These are phyloP conservation scores for Sugiyamaella pinicola DNA, from an alignment of 1,139 yeast genomes.

Conservation along the genomic window DNA sequence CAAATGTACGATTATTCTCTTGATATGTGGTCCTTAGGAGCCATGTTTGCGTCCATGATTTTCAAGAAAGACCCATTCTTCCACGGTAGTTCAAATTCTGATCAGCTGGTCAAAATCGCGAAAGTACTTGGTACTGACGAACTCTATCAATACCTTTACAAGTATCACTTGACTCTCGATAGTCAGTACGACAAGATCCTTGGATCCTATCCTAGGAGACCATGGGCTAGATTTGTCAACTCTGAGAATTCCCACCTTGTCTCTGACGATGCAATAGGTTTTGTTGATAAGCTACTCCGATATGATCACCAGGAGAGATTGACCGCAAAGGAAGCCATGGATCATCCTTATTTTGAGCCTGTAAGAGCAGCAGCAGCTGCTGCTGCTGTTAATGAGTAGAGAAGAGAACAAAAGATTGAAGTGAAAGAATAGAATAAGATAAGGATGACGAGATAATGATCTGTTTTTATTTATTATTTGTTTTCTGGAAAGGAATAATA, in stretches of 20 bases:
- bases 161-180: slow-evolving; percentile 75
- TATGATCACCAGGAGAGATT: slow-evolving; percentile 95
- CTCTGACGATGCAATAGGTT: slow-evolving; percentile 72
- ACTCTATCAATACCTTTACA: slow-evolving; percentile 68
- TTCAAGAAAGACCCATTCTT: slow-evolving; percentile 96
- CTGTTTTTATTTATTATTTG: neutral
- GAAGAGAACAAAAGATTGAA: neutral
- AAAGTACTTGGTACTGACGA: slow-evolving; percentile 91
- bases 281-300: slow-evolving; percentile 77
- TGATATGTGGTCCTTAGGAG: slow-evolving; percentile 96
- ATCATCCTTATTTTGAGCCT: slow-evolving; percentile 68
- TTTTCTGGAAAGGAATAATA: neutral
- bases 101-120: slow-evolving; percentile 93
- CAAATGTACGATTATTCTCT: slow-evolving; percentile 92
- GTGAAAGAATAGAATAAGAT: neutral
- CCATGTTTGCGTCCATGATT: slow-evolving; percentile 96
- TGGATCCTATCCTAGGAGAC: slow-evolving; percentile 76
- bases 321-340: slow-evolving; percentile 95
- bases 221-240: slow-evolving; percentile 85
- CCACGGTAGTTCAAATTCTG: slow-evolving; percentile 95
- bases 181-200: slow-evolving; percentile 78
- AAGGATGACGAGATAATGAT: neutral
- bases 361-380: slow-evolving; percentile 30
- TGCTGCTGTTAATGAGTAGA: slow-evolving; percentile 6
- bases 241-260: slow-evolving; percentile 72